Base-by-base conservation (phyloP, 148 eudicot genomes). In the Limonium bicolor region DNA sequence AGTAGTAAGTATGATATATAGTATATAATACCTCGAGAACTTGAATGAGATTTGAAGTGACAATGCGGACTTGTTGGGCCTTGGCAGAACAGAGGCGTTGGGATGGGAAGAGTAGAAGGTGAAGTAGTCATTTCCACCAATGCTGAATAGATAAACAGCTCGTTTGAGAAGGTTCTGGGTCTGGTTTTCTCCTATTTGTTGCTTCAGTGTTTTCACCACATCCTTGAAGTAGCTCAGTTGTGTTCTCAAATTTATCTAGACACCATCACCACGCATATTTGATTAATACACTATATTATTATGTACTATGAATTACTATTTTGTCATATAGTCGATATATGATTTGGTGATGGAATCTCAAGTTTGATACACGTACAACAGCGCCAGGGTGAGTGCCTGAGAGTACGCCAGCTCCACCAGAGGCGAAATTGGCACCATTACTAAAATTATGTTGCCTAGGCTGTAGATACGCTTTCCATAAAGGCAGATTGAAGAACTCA, bases 71-170 rank as follows among this genome's bases (percentile, higher is more conserved):
- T 14, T 27, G 36, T 31, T 35, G 35, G n/a, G n/a, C n/a, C 20
- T 18, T 45, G 14, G 27, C 22, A 19, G 41, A 46, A n/a, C 16
- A 17, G 60, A 24, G 7, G 51, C 32, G 7, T 34, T 34, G 2
- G 51, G 60, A 13, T 27, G 16, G 12, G 18, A 13, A 7, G 39
- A 24, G 33, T 46, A 46, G 34, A 44, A 17, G 43, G 34, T 29
- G 10, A 55, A 55, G 51, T 51, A 59, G 46, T 59, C 64, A 15
- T 59, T 59, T 4, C 57, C 64, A 6, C 64, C 64, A 27, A 59
- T 51, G 44, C 55, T 59, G 24, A 59, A 41, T 14, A 59, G 27
- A 21, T 34, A 51, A 3, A 59, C 57, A 4, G 57, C 64, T 22
- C 19, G 26, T 1, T 47, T 4, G 2, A 59, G 20, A 38, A 59